Base-by-base conservation (phyloP, 2,329 filamentous ascomycete genomes). In the Phialophora expanda region DNA sequence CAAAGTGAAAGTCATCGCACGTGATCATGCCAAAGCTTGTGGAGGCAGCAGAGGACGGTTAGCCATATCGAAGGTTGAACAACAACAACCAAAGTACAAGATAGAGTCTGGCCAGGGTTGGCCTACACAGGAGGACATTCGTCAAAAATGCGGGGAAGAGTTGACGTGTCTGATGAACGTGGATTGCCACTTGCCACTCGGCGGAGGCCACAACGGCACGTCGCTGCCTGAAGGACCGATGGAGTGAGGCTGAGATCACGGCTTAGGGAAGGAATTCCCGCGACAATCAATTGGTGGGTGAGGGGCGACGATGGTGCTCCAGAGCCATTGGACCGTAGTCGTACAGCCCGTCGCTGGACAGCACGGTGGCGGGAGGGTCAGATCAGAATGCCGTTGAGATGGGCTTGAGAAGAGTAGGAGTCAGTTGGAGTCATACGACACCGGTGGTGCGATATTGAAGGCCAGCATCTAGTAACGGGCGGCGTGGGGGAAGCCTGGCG, bases 211-310 rank as follows among this genome's bases (percentile, higher is more conserved):
- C 51, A 54, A 8, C 51, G 51, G 17, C 34, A 9, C 34, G 17
- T 55, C 28, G 53, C 53, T 34, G 53, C 53, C 53, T 55, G 53
- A 30, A 30, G 53, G 53, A 22, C 12, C 53, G 12, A 30, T n/a
- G 28, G 53, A 55, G 26, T 55, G 53, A 55, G 53, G 53, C 53
- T 55, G 53, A 55, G 34, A 55, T 9, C 53, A 11, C 48, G 48
- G 48, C 48, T 51, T 51, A 12, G 48, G 48, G 22, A 51, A 51
- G 20, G 20, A 22, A 12, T 51, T 28, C 48, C 48, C 2, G 24
- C 14, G 20, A 28, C 20, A 26, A 11, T 51, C 48, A 51, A 51
- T 4, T 51, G 20, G 24, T 28, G 46, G 5, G 20, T 11, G 17
- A 11, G 26, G n/a, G n/a, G 46, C 20, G 14, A 9, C 46, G 9